A percentile compares a stretch with the other conserved stretches of the same genome.
These are phyloP conservation scores for Malassezia globosa DNA, from an alignment of 1,284 basidiomycete genomes.

Conservation along the genomic window DNA sequence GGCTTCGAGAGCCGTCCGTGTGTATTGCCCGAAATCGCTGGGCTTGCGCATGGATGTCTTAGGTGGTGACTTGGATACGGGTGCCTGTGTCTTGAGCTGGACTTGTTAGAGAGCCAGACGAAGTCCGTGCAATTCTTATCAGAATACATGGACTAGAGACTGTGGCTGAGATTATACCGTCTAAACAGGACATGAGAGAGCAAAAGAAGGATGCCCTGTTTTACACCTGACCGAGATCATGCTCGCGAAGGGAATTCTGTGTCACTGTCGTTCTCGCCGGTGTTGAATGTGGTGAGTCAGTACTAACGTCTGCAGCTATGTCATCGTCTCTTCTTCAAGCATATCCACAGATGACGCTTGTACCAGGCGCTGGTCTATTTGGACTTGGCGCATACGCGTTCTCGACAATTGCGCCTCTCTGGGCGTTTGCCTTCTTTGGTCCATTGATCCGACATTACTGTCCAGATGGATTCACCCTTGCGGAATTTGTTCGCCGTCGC, in stretches of 20 bases:
- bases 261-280: slow-evolving; percentile 10
- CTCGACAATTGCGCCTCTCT: slow-evolving; percentile 40
- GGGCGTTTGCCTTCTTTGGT: slow-evolving; percentile 45
- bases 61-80: slow-evolving; percentile 14
- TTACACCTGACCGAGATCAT: slow-evolving; percentile 47
- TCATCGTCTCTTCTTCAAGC: slow-evolving; percentile 43
- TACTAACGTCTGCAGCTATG: slow-evolving; percentile 35
- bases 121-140: neutral
- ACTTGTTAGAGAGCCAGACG: too few species aligned
- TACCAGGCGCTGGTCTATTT: slow-evolving; percentile 40
- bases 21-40: too few species aligned
- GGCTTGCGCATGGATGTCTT: too few species aligned
- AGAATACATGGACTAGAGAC: neutral
- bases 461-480: slow-evolving; percentile 45
- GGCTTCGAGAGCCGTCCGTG: too few species aligned
- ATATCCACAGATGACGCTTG: slow-evolving; percentile 46
- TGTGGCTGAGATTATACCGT: slow-evolving; percentile 28
- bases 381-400: slow-evolving; percentile 43
- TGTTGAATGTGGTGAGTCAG: slow-evolving; percentile 1
- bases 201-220: too few species aligned
- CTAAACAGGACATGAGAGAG: too few species aligned
- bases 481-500: slow-evolving; percentile 43
- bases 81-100: slow-evolving; percentile 6
- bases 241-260: slow-evolving; percentile 48
- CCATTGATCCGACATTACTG: slow-evolving; percentile 37